Base-by-base conservation (phyloP, 805 yeast species). In the Debaryomyces tyrocola region DNA sequence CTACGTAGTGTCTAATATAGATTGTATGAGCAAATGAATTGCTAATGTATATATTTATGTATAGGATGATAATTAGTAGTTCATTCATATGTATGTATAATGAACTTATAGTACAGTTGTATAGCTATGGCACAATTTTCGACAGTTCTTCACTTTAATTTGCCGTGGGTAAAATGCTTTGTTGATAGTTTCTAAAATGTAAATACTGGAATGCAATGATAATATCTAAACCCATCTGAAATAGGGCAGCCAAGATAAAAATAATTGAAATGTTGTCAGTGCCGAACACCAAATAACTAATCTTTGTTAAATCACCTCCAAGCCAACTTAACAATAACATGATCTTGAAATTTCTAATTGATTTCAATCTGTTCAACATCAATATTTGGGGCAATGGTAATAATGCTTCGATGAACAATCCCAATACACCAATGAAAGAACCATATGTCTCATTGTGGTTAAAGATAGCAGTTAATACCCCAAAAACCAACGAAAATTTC, bases 271-370 rank as follows among this genome's bases (percentile, higher is more conserved):
- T 79, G 53, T 87, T 77, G 44, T 77, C 78, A 1, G 94, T 86
- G 12, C 96, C 96, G 63, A 76, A 87, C n/a, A 87, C 56, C 44
- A 88, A 69, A 58, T 87, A 88, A 43, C 84, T 72, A 20, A 89
- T 79, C 62, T 91, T 91, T 33, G 89, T 78, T 35, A 85, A 70
- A 66, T 90, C 97, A 47, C 97, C 97, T 49, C 92, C 84, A 4
- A 90, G 70, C 97, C 97, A 90, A 57, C 91, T 84, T 15, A 90
- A 66, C 33, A 90, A 62, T 29, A 90, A 69, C 21, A 92, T 80
- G 42, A 83, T 72, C 57, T 90, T 85, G 69, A 90, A 90, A 49
- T 94, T 92, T 52, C 85, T 85, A 6, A 87, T 82, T 0, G 89
- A 79, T 55, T 82, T 81, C 21, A 84, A 56, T 46, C 90, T 75